Percentiles rank a stretch among this genome's conserved stretches.
These are phyloP conservation scores for Penicillium vulpinum DNA, from an alignment of 2,329 filamentous ascomycete species.

Conservation along the genomic window DNA sequence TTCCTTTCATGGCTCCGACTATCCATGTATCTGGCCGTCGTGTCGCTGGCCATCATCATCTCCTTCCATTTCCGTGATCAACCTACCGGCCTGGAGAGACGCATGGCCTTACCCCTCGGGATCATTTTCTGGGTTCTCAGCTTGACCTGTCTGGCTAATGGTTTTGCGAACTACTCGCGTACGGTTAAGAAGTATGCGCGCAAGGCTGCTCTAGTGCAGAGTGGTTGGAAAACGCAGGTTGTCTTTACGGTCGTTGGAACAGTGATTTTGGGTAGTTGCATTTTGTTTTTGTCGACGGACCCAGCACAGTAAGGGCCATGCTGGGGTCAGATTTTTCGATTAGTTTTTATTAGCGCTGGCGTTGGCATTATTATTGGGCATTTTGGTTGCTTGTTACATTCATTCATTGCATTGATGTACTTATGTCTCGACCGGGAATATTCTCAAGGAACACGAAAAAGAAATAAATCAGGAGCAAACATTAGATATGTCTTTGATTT, in stretches of 20 bases:
- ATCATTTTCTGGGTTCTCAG: slow-evolving; percentile 84
- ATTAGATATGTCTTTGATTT: neutral
- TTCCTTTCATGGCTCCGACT: slow-evolving; percentile 92
- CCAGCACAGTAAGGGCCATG: slow-evolving; percentile 22
- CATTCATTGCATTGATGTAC: neutral
- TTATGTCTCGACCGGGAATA: neutral
- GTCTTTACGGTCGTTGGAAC: slow-evolving; percentile 56
- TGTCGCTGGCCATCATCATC: slow-evolving; percentile 84
- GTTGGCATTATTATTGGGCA: neutral
- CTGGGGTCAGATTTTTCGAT: neutral
- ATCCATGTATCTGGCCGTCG: slow-evolving; percentile 85
- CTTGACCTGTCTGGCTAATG: slow-evolving; percentile 71
- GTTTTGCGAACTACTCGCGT: slow-evolving; percentile 84
- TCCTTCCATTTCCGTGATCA: slow-evolving; percentile 84
- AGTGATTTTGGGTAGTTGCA: slow-evolving; percentile 47
- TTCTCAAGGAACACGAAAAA: neutral
- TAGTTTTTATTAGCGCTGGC: slow-evolving; percentile 1
- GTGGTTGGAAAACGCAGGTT: slow-evolving; percentile 86
- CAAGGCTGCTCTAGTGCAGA: slow-evolving; percentile 81
- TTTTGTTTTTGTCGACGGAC: slow-evolving; percentile 46
- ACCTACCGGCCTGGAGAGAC: slow-evolving; percentile 69
- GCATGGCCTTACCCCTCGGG: slow-evolving; percentile 79
- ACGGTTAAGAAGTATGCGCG: slow-evolving; percentile 78
- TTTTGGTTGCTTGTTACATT: neutral
- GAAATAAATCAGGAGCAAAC: neutral